Evolutionary conservation across 78 protist genomes (phyloP).

Genomic region (Speleostelium caveatum): DNA sequence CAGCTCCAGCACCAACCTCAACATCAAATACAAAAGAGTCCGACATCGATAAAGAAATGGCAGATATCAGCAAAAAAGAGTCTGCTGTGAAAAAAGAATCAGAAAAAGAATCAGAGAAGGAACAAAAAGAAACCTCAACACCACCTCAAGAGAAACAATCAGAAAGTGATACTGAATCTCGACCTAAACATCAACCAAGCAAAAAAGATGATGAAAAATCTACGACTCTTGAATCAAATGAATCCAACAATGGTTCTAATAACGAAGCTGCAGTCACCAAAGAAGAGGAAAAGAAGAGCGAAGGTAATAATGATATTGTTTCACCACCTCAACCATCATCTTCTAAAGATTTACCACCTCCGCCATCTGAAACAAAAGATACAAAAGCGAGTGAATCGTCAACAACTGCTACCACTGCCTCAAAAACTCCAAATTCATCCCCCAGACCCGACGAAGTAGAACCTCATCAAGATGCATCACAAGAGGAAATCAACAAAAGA

Average conservation of each 20-base stretch:
- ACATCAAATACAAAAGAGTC: not conserved
- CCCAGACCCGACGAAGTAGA: conserved; percentile 73
- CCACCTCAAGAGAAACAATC: not conserved
- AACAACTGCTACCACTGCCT: not conserved
- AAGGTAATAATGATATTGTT: not conserved
- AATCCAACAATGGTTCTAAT: not conserved
- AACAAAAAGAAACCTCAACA: not conserved
- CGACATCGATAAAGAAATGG: conserved; percentile 1
- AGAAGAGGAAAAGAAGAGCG: not conserved
- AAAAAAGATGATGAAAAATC: not conserved
- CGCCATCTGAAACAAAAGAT: not conserved
- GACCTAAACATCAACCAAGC: not conserved
- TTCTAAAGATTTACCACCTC: too few relatives aligned
- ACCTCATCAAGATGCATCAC: conserved; percentile 74
- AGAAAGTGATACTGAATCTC: too few relatives aligned
- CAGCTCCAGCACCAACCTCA: conserved; percentile 7
- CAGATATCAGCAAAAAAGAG: not conserved
- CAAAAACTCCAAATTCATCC: conserved; percentile 29
- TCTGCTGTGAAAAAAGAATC: not conserved
- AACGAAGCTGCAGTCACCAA: not conserved
- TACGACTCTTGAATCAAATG: not conserved
- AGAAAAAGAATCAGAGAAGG: not conserved
- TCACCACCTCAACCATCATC: not conserved
- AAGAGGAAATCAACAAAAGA: conserved; percentile 75
- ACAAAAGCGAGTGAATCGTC: not conserved